Percentiles rank a stretch among this genome's conserved stretches.
Conservation (phyloP, 192 early-diverging fungal species). For the Geosiphon pyriformis region DNA sequence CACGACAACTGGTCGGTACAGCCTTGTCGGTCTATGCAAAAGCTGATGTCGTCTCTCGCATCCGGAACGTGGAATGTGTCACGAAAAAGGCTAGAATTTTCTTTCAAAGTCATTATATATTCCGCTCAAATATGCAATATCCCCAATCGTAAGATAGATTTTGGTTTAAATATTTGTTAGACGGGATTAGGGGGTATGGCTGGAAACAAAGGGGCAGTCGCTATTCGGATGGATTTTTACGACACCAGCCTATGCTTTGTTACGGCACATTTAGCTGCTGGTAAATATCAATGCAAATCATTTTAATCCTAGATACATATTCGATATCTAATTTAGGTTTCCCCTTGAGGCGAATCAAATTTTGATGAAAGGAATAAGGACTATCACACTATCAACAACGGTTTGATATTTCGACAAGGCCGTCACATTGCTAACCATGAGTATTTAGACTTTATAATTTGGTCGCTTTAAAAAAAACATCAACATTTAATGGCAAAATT, state of each 20-base stretch:
- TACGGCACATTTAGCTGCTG: conserved; percentile 91
- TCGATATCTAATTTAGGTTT: conserved; percentile 12
- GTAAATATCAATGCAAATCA: conserved; percentile 28
- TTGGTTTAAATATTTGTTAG: conserved; percentile 27
- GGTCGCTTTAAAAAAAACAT: background rate
- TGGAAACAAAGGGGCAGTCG: conserved; percentile 97
- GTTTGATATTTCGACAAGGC: conserved; percentile 67
- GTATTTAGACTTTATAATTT: conserved; percentile 37
- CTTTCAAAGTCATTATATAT: too few species aligned
- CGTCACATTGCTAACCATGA: conserved; percentile 72
- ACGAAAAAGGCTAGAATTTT: conserved; percentile 60
- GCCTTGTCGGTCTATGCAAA: conserved; percentile 86
- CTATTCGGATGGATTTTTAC: conserved; percentile 76
- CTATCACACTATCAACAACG: conserved; percentile 71
- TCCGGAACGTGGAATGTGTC: conserved; percentile 78
- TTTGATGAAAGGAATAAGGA: conserved; percentile 80
- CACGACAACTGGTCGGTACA: conserved; percentile 85
- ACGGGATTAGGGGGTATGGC: conserved; percentile 94
- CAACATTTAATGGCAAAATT: background rate
- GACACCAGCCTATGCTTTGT: conserved; percentile 90
- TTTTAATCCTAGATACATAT: conserved; percentile 6
- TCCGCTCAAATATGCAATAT: background rate
- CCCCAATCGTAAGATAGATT: background rate
- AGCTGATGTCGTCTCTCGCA: conserved; percentile 53
- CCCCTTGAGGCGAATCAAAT: conserved; percentile 48